These are phyloP conservation scores for Hypoxylon trugodes DNA, from an alignment of 495 filamentous ascomycete genomes.

Conservation along the genomic window DNA sequence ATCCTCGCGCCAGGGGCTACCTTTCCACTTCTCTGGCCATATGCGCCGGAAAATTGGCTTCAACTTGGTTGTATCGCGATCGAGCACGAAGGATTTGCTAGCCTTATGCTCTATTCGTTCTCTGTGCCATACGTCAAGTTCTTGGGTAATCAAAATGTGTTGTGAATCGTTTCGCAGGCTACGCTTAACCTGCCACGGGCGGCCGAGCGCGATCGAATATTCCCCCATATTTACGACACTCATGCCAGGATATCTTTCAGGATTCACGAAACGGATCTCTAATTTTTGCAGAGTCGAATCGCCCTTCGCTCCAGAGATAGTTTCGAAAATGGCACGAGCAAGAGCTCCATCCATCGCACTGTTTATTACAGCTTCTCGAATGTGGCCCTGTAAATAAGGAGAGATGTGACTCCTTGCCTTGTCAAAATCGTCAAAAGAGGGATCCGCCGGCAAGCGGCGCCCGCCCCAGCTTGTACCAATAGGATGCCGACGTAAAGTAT, in stretches of 20 bases:
- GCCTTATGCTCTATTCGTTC: not conserved
- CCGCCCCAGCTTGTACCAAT: not conserved
- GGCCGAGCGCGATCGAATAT: not conserved
- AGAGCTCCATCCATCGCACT: slow-evolving; percentile 1
- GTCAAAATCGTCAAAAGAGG: not conserved
- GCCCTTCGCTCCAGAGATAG: not conserved
- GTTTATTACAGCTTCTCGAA: slow-evolving; percentile 1
- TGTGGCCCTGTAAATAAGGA: not conserved
- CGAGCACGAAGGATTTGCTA: too few species aligned
- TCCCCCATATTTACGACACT: not conserved
- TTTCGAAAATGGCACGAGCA: not conserved
- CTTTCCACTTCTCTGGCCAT: slow-evolving; percentile 2
- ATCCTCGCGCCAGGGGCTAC: not conserved
- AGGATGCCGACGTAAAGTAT: not conserved
- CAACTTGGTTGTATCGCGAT: not conserved
- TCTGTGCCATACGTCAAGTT: not conserved
- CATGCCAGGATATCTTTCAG: too few species aligned
- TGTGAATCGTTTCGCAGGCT: not conserved
- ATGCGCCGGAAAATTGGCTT: not conserved
- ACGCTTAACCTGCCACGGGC: slow-evolving; percentile 5
- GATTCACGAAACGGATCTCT: not conserved
- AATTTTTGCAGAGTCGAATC: not conserved
- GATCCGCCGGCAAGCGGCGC: not conserved
- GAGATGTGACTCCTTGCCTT: not conserved
- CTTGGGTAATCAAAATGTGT: not conserved